These are phyloP conservation scores for Kwoniella sp. DNA, from an alignment of 768 basidiomycete genomes.

Conservation along the genomic window DNA sequence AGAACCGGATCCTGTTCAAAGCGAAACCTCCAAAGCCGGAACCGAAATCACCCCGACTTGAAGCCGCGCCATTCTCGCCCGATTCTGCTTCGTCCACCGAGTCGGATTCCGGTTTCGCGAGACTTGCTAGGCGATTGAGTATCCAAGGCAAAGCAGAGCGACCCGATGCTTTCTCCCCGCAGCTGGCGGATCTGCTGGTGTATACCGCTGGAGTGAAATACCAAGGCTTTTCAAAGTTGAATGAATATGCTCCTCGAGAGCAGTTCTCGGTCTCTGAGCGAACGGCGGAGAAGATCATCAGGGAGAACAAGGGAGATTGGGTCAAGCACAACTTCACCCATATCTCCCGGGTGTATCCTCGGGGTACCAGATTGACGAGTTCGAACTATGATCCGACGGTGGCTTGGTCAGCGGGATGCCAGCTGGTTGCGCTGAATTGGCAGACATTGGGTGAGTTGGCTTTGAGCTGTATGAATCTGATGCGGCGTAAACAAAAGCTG, in stretches of 20 bases:
- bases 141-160: conserved; percentile 26
- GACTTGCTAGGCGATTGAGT: conserved; percentile 38
- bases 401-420: conserved; percentile 85
- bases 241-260: conserved; percentile 80
- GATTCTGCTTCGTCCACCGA: conserved; percentile 40
- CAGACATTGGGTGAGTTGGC: conserved; percentile 79
- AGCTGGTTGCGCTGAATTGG: conserved; percentile 95
- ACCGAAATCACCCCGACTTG: conserved; percentile 20
- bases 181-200: conserved; percentile 73
- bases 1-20: conserved; percentile 79
- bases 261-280: conserved; percentile 91
- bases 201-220: conserved; percentile 97
- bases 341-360: conserved; percentile 82
- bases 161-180: conserved; percentile 61
- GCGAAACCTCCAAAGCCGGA: conserved; percentile 29
- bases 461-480: background rate
- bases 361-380: conserved; percentile 75
- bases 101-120: conserved; percentile 35
- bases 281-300: conserved; percentile 73
- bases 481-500: background rate
- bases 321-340: conserved; percentile 85
- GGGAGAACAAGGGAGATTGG: conserved; percentile 61
- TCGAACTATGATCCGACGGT: conserved; percentile 85
- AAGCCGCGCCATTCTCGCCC: conserved; percentile 13
- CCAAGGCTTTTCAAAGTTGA: conserved; percentile 82